Evolutionary conservation across 176 grass and related monocot species (phyloP).

Genomic region (Musa acuminata): DNA sequence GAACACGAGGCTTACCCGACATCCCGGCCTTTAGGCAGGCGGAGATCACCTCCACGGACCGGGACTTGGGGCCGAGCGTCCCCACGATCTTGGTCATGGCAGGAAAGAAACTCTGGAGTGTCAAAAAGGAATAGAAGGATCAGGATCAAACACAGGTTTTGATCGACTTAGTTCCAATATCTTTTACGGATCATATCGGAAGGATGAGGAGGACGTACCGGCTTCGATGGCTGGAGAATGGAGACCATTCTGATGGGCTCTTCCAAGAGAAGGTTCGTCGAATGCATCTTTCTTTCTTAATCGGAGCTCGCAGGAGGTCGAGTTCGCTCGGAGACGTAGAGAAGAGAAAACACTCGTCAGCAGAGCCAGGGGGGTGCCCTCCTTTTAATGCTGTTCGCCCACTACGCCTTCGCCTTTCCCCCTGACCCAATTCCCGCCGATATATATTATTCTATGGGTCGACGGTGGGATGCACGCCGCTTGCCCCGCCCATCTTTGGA

Average conservation of each 20-base stretch:
- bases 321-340: too few species aligned
- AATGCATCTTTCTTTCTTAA: conserved; percentile 43
- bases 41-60: conserved; percentile 79
- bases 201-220: conserved; percentile 26
- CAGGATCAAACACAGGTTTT: neutral
- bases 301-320: neutral
- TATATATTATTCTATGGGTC: too few species aligned
- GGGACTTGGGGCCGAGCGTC: conserved; percentile 83
- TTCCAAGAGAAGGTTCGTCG: conserved; percentile 80
- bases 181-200: neutral
- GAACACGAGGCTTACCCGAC: conserved; percentile 43
- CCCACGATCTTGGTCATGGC: conserved; percentile 99
- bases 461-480: too few species aligned
- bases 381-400: too few species aligned
- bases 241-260: conserved; percentile 96
- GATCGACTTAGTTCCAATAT: neutral
- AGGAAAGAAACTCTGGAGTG: conserved; percentile 74
- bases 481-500: too few species aligned
- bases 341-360: neutral
- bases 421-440: too few species aligned
- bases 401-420: too few species aligned
- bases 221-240: conserved; percentile 92
- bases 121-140: neutral
- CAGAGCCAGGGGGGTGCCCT: too few species aligned
- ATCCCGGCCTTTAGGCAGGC: conserved; percentile 96